These are phyloP conservation scores for Berkeleyomyces basicola DNA, from an alignment of 2,329 filamentous ascomycete genomes.

Conservation along the genomic window DNA sequence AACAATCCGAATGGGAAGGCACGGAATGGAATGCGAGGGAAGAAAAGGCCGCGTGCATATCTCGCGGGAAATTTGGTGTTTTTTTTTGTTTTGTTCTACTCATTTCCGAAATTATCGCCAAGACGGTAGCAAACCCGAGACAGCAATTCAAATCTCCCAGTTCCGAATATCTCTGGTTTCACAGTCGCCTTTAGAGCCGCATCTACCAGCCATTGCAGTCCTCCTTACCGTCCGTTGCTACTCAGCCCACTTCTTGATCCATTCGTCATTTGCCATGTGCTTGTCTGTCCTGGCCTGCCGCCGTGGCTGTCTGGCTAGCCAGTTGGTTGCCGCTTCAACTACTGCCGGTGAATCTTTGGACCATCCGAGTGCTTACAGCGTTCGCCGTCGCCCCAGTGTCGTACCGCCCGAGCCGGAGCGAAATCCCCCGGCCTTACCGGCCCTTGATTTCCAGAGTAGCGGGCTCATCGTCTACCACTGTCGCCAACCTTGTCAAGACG, in stretches of 20 bases:
- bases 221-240: background rate
- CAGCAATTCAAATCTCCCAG: background rate
- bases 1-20: background rate
- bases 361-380: background rate
- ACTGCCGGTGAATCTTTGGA: background rate
- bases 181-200: background rate
- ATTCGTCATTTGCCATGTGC: background rate
- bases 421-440: constrained; percentile 1
- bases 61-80: background rate
- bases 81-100: background rate
- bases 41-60: background rate
- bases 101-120: background rate
- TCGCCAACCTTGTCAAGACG: background rate
- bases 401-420: background rate
- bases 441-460: constrained; percentile 1
- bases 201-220: background rate
- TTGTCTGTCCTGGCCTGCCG: constrained; percentile 2
- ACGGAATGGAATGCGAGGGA: background rate
- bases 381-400: background rate
- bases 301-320: background rate
- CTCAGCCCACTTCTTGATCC: background rate
- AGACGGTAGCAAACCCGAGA: background rate
- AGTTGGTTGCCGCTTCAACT: background rate
- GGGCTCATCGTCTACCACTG: background rate
- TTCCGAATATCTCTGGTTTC: background rate